These are phyloP conservation scores for Chrysochromulina tobinii DNA, from an alignment of 78 protist genomes.

Conservation along the genomic window DNA sequence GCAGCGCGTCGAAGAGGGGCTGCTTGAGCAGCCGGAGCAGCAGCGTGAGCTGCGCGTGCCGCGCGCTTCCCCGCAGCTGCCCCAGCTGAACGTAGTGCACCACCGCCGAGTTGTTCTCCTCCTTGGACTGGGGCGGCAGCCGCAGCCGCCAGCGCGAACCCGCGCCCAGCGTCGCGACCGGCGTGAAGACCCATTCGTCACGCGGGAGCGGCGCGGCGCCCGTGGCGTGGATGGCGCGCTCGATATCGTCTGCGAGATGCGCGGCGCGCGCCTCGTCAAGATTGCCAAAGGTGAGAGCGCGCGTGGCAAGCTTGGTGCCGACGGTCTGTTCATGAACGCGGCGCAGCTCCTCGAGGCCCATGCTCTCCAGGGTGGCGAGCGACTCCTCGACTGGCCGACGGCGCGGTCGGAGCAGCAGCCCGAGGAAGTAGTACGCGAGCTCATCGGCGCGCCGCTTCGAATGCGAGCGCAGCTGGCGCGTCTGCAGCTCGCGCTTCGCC, in stretches of 20 bases:
- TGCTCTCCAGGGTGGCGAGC: too few relatives aligned
- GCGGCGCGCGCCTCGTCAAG: too few relatives aligned
- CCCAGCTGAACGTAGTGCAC: neutral
- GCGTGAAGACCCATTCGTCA: neutral
- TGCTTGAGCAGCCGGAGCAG: neutral
- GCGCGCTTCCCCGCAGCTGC: neutral
- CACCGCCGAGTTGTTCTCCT: neutral
- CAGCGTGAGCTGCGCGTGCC: neutral
- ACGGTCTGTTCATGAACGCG: too few relatives aligned
- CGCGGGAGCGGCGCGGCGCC: neutral
- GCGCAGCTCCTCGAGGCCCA: too few relatives aligned
- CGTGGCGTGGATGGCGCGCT: too few relatives aligned
- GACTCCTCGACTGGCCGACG: too few relatives aligned
- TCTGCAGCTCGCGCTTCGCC: neutral
- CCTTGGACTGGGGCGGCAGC: neutral
- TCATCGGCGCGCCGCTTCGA: too few relatives aligned
- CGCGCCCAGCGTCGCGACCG: neutral
- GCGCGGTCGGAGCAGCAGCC: too few relatives aligned
- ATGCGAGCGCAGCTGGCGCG: neutral
- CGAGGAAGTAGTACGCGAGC: too few relatives aligned
- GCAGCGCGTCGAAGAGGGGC: neutral
- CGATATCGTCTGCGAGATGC: too few relatives aligned
- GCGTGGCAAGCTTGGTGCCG: too few relatives aligned
- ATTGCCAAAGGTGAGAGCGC: too few relatives aligned
- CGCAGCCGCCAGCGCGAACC: neutral